Percentiles rank a stretch among this genome's conserved stretches.
Conservation (phyloP, 1,284 basidiomycete species). For the Leccinum pachyderme region DNA sequence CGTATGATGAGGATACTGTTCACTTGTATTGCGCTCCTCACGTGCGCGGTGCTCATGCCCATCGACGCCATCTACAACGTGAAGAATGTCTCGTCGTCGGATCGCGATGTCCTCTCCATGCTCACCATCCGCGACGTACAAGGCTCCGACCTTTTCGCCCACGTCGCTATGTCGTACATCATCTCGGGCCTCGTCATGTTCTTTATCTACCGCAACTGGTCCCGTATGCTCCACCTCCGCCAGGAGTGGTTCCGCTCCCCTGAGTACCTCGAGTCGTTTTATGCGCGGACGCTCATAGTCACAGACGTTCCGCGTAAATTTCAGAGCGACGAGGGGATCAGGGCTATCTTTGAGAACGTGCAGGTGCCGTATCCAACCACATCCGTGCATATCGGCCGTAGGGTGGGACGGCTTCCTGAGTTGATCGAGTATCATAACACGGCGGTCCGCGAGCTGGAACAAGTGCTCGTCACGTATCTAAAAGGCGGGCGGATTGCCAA, state of each 20-base stretch:
- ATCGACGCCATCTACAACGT: slow-evolving; percentile 70
- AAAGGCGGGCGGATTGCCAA: slow-evolving; percentile 63
- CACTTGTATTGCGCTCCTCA: slow-evolving; percentile 60
- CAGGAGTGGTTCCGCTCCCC: slow-evolving; percentile 63
- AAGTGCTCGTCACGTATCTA: slow-evolving; percentile 73
- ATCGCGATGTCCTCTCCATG: slow-evolving; percentile 49
- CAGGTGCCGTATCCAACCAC: slow-evolving; percentile 76
- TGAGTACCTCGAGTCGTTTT: slow-evolving; percentile 63
- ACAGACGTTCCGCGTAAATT: slow-evolving; percentile 61
- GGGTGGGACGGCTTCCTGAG: slow-evolving; percentile 64
- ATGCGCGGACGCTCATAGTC: slow-evolving; percentile 65
- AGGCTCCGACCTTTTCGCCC: slow-evolving; percentile 59
- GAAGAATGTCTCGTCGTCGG: slow-evolving; percentile 29
- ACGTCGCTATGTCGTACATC: slow-evolving; percentile 62
- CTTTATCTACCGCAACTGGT: slow-evolving; percentile 66
- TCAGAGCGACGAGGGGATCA: slow-evolving; percentile 69
- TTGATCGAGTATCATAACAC: slow-evolving; percentile 77
- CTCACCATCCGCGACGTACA: slow-evolving; percentile 67
- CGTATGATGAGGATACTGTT: slow-evolving; percentile 86
- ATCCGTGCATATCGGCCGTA: slow-evolving; percentile 68
- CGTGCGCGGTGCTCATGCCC: slow-evolving; percentile 78
- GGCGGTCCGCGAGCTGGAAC: slow-evolving; percentile 74
- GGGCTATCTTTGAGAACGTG: slow-evolving; percentile 58
- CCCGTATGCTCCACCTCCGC: slow-evolving; percentile 56
- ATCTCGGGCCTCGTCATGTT: slow-evolving; percentile 56